These are phyloP conservation scores for Yarrowia bubula DNA, from an alignment of 805 yeast species.

Conservation along the genomic window DNA sequence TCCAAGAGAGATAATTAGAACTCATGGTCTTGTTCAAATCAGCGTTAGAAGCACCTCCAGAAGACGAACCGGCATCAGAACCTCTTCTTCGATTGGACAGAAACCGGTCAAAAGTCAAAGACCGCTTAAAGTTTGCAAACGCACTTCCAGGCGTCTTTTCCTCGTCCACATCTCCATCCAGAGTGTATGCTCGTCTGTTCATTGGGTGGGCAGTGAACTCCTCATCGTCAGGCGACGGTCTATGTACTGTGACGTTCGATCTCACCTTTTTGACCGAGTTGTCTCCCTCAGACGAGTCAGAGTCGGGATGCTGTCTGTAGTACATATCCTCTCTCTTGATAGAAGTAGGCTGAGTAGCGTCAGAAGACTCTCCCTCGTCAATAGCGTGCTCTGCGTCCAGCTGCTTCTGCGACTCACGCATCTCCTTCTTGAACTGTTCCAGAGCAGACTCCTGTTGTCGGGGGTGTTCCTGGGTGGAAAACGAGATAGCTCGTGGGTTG, in stretches of 20 bases:
- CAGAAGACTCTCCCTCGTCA: slow-evolving; percentile 11
- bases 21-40: slow-evolving; percentile 35
- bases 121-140: neutral
- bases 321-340: slow-evolving; percentile 14
- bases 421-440: slow-evolving; percentile 11
- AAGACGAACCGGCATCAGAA: neutral
- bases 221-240: slow-evolving; percentile 5
- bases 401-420: neutral
- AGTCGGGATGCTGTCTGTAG: neutral
- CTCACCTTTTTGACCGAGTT: slow-evolving; percentile 10
- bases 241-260: slow-evolving; percentile 7
- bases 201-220: neutral
- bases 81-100: neutral
- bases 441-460: neutral
- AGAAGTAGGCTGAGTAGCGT: slow-evolving; percentile 13
- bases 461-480: slow-evolving; percentile 16
- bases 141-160: neutral
- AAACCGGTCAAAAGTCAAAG: slow-evolving; percentile 13
- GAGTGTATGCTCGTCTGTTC: slow-evolving; percentile 1
- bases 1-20: slow-evolving; percentile 72
- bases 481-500: slow-evolving; percentile 2
- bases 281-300: slow-evolving; percentile 6
- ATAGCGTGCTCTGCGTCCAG: neutral
- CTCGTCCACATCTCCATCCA: neutral
- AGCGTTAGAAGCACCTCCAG: neutral